Evolutionary conservation across 768 basidiomycete species (phyloP), one percentile per base, ranked within the genome.

Genomic region (Boletus speciosus): DNA sequence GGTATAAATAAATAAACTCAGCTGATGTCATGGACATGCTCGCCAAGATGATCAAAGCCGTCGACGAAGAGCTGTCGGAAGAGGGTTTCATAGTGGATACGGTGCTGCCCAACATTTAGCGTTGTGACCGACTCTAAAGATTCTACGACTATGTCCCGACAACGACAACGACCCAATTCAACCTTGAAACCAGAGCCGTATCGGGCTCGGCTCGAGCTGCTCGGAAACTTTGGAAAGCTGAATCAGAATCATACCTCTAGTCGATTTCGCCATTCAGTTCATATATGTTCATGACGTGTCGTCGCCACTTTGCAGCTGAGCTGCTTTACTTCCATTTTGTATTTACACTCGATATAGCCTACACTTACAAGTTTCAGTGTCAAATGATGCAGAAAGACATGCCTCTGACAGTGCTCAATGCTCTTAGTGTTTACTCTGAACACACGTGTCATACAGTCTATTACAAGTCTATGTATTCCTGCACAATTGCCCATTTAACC

Each of bases 401-500:
- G 10, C 15, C 10, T 42, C 34, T 16, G n/a, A n/a, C 16, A 41
- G 11, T 23, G 23, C 23, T 23, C 3, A 12, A 19, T 21, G 21
- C 21, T 40, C 38, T 39, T 21, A 10, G 11, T 21, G 38, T 19
- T 39, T 11, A 11, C 19, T 38, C 37, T n/a, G n/a, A n/a, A 16
- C 31, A 7, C 21, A 11, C 23, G 25, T 9, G 10, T 23, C 36
- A 29, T 48, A 35, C n/a, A 25, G 47, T 19, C n/a, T 36, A 37
- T 42, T 5, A 25, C 1, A 23, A 8, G 40, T 39, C 11, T 19
- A 10, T 19, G 3, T 6, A 67, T 40, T 68, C 57, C n/a, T 71
- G 70, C 5, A 64, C 48, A 5, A 70, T 56, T 1, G 56, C 69
- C 69, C 69, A 71, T 37, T 67, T 67, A 0, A 57, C 59, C 36